Evolutionary conservation across 441 rosid species (phyloP), one percentile per base, ranked within the genome.

Genomic region (Gossypium aridum): DNA sequence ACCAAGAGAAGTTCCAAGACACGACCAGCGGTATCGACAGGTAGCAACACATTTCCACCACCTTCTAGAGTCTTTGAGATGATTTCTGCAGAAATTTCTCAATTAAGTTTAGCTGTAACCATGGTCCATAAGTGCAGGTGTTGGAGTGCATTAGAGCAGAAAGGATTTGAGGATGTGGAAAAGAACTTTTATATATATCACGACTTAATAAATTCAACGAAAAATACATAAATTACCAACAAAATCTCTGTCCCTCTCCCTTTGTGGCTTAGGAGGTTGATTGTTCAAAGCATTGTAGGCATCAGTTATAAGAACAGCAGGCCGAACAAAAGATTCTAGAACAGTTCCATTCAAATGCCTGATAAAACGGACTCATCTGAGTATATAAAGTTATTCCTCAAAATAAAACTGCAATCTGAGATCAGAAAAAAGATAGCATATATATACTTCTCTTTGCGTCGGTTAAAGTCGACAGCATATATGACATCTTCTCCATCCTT

Each of bases 321-420:
- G 98, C 16, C 97, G 93, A 60, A 83, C 91, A 83, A 93, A 91
- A 80, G 97, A 90, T 85, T 89, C 93, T 63, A 93, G 86, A 83
- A 85, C 89, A 70, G 97, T 95, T 82, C 99, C 97, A 86, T 95
- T 95, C 80, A 95, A 86, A 89, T 91, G 98, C 98, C 99, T 95
- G 87, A 74, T 63, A 77, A 74, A 81, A 84, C 64, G 43, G 39
- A 78, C 28, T 22, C 76, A 39, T 73, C 39, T 13, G 47, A 76
- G 72, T 55, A 37, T 14, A 51, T 39, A 62, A 6, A 31, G 26
- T 23, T 64, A 55, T 28, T 16, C 49, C 56, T 39, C 25, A 76
- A 22, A 63, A 17, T 14, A 59, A 0, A 49, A 76, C 47, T 68
- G 12, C 26, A 83, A 53, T 54, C 62, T 73, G 51, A 64, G 28